phyloP scores from a whole-genome alignment of 2,329 filamentous ascomycete genomes.

The Aspergillus japonicus region DNA sequence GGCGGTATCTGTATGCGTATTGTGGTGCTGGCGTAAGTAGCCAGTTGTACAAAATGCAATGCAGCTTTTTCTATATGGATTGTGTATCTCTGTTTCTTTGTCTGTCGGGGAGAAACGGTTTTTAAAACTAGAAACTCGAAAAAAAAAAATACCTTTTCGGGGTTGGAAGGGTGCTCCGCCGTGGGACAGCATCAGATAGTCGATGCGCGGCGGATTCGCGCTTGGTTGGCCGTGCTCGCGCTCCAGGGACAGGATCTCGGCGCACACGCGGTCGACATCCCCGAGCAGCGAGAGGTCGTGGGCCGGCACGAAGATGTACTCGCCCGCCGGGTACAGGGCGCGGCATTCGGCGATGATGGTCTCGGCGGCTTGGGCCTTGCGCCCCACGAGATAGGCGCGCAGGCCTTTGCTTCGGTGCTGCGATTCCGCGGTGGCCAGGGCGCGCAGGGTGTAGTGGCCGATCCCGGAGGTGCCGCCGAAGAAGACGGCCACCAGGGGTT shows the following conservation, averaged over 20 bases:
- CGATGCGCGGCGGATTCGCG: neutral
- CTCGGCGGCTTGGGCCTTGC: slow-evolving; percentile 6
- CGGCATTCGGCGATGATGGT: slow-evolving; percentile 7
- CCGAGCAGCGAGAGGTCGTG: neutral
- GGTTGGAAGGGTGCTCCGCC: neutral
- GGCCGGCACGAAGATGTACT: neutral
- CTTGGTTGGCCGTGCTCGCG: neutral
- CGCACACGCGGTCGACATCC: neutral
- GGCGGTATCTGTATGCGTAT: slow-evolving; percentile 2
- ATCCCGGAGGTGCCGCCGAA: slow-evolving; percentile 11
- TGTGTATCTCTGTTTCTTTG: neutral
- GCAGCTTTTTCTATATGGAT: no score
- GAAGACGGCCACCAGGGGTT: slow-evolving; percentile 10
- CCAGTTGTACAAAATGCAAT: no score
- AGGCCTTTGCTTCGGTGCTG: neutral
- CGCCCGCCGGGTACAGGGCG: neutral
- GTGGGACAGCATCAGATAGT: slow-evolving; percentile 9
- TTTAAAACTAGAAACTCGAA: no score
- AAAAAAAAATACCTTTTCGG: neutral
- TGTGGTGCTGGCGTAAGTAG: neutral
- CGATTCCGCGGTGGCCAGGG: neutral
- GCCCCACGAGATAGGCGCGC: slow-evolving; percentile 7
- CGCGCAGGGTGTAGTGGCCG: slow-evolving; percentile 8
- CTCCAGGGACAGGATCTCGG: neutral
- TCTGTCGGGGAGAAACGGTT: no score